Conservation (phyloP, 495 filamentous ascomycete genomes). For the Daldinia caldariorum region DNA sequence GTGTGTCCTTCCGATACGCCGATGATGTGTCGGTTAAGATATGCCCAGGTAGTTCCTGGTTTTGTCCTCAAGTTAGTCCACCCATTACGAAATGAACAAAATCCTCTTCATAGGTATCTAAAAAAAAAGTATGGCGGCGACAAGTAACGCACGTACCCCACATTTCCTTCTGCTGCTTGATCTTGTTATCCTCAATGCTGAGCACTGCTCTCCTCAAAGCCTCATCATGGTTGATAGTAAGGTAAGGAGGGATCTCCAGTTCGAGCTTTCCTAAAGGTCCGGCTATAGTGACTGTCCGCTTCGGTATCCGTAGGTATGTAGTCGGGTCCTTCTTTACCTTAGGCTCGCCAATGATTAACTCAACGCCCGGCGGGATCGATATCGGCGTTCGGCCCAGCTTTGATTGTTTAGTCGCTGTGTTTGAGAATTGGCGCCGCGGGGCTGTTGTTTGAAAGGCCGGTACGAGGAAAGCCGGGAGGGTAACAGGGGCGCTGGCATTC, state of each 20-base stretch:
- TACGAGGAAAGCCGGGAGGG: slow-evolving; percentile 76
- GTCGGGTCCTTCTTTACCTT: slow-evolving; percentile 61
- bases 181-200: slow-evolving; percentile 67
- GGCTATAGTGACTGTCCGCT: slow-evolving; percentile 71
- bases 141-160: slow-evolving; percentile 75
- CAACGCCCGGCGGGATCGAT: slow-evolving; percentile 84
- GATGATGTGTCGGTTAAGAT: slow-evolving; percentile 86
- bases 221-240: slow-evolving; percentile 74
- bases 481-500: slow-evolving; percentile 48
- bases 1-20: slow-evolving; percentile 97
- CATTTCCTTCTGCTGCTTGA: slow-evolving; percentile 89
- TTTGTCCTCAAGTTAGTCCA: slow-evolving; percentile 35
- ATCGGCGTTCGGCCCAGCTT: slow-evolving; percentile 86
- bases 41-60: slow-evolving; percentile 85
- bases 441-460: slow-evolving; percentile 70
- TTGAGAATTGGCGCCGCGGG: slow-evolving; percentile 73
- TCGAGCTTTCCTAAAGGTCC: slow-evolving; percentile 82
- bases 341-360: slow-evolving; percentile 71
- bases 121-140: neutral
- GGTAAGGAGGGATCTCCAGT: slow-evolving; percentile 73
- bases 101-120: no score
- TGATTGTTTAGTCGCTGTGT: slow-evolving; percentile 70
- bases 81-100: neutral
- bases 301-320: slow-evolving; percentile 61
- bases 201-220: slow-evolving; percentile 68